Base-by-base conservation (phyloP, 768 basidiomycete genomes). In the Tricholoma sp. region DNA sequence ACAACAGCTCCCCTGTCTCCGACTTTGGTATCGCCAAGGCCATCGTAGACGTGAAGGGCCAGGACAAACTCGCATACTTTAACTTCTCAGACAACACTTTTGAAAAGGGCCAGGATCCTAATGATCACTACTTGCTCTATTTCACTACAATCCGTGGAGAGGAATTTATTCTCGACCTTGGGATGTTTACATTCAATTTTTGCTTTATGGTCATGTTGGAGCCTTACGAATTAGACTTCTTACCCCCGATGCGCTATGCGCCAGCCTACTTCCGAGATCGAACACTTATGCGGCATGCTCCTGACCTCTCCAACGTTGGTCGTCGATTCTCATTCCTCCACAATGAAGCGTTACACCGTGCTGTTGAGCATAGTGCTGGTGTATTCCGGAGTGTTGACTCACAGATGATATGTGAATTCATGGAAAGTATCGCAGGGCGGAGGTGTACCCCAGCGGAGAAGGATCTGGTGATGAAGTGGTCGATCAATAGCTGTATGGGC, bases 51-150 rank as follows among this genome's bases (percentile, higher is more conserved):
- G 77, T 79, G 9, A 71, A 61, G 22, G 34, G 46, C 5, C 66
- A 74, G 50, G 74, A 79, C 61, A 66, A 63, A 46, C 63, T 80
- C 12, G 70, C 70, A 5, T 79, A 75, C 63, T 64, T 64, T 49
- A 59, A 69, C 57, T 45, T 63, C 18, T 41, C 64, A 8, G 63
- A 67, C 2, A 51, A 63, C 6, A 62, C 56, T 1, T 67, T 73
- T 29, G 47, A 57, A 21, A 64, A 66, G 46, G 72, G 75, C 3
- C 78, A 79, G 50, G 72, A 78, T 59, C 76, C 78, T 1, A 57
- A 74, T 24, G 74, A 79, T 18, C 79, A 79, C 57, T 79, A 79
- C 59, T 80, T 79, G 78, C 67, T 80, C 7, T 82, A 78, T 59
- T 79, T 81, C 70, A 76, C 63, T 7, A 78, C 75, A 1, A 57